These are phyloP conservation scores for Verruconis gallopava DNA, from an alignment of 2,329 filamentous ascomycete genomes.

Conservation along the genomic window DNA sequence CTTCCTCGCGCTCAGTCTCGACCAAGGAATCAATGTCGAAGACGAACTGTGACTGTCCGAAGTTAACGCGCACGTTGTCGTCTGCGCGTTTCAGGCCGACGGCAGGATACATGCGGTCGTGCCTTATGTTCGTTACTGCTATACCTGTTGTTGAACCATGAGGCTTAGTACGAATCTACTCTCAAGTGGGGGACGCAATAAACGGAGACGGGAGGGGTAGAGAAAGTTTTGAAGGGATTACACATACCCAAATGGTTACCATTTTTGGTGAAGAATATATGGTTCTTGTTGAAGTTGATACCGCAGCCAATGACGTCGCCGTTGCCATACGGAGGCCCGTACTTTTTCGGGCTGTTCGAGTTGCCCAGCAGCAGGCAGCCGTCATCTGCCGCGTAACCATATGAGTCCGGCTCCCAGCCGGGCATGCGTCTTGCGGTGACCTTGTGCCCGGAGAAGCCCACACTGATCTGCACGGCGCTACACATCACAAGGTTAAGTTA, in stretches of 20 bases:
- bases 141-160: constrained; percentile 47
- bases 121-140: constrained; percentile 54
- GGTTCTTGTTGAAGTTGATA: constrained; percentile 48
- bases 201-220: not conserved
- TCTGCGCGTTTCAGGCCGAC: constrained; percentile 54
- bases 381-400: constrained; percentile 55
- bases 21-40: constrained; percentile 87
- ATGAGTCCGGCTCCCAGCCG: constrained; percentile 53
- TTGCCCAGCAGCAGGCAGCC: constrained; percentile 46
- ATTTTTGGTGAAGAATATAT: constrained; percentile 54
- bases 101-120: constrained; percentile 51
- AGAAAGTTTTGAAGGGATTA: no score
- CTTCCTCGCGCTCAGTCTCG: constrained; percentile 46
- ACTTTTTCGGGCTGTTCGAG: constrained; percentile 42
- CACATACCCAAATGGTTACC: constrained; percentile 42
- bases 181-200: no score
- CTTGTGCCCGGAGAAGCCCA: constrained; percentile 48
- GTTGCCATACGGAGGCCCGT: constrained; percentile 46
- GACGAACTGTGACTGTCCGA: constrained; percentile 61
- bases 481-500: not conserved
- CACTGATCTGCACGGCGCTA: constrained; percentile 31
- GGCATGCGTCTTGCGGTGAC: constrained; percentile 48
- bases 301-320: constrained; percentile 52
- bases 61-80: constrained; percentile 47
- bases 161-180: no score